Evolutionary conservation across 106 monocot genomes (phyloP).

Genomic region (Apostasia ramifera): DNA sequence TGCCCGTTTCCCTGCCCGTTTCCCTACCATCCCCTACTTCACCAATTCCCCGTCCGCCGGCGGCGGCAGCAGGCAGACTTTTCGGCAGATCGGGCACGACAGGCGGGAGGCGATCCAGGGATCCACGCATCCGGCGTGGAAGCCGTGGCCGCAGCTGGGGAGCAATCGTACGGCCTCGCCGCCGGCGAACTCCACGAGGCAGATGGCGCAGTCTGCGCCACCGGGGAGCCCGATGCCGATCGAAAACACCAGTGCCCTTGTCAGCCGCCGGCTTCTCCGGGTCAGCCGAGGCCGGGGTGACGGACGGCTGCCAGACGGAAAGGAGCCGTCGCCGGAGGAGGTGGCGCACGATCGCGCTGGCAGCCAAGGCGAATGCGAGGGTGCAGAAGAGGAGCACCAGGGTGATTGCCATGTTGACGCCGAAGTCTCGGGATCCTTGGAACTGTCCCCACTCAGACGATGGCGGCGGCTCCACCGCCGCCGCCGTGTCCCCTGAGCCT

Average conservation of each 20-base stretch:
- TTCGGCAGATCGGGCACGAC: slow-evolving; percentile 41
- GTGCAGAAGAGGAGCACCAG: background rate
- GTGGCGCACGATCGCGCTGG: background rate
- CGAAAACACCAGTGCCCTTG: background rate
- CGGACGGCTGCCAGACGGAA: background rate
- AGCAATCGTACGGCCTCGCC: slow-evolving; percentile 35
- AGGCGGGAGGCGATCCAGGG: slow-evolving; percentile 26
- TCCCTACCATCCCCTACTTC: too few relatives aligned
- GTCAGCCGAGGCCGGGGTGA: too few relatives aligned
- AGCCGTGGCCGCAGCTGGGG: slow-evolving; percentile 37
- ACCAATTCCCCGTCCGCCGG: too few relatives aligned
- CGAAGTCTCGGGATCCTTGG: background rate
- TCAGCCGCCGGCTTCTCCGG: background rate
- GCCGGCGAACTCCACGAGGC: slow-evolving; percentile 39
- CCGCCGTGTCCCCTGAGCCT: background rate
- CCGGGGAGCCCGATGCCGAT: background rate
- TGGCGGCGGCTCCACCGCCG: background rate
- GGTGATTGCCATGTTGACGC: background rate
- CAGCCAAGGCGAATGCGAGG: background rate
- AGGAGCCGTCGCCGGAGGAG: background rate
- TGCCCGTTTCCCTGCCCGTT: too few relatives aligned
- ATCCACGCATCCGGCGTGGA: slow-evolving; percentile 41
- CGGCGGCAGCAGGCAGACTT: background rate
- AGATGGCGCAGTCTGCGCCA: slow-evolving; percentile 33
- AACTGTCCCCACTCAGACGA: slow-evolving; percentile 5